Base-by-base conservation (phyloP, 371 early-diverging fungal genomes). In the Mucor racemosus region DNA sequence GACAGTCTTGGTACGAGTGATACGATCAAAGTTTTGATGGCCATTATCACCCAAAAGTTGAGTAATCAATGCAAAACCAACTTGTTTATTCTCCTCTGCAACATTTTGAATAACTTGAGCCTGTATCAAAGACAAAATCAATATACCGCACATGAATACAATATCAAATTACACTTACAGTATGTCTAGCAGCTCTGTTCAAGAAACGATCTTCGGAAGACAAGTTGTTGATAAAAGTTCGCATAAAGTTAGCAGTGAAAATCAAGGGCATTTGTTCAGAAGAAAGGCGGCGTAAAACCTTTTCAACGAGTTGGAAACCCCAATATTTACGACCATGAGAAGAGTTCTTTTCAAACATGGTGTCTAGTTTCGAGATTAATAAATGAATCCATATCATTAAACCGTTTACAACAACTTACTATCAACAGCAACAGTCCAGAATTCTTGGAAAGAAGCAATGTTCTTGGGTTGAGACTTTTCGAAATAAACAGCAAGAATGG, bases 281-380 rank as follows among this genome's bases (percentile, higher is more conserved):
- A 26, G 81, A 75, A 54, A 94, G 78, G 34, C 79, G 79, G 19
- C 88, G 87, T 67, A 95, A 76, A 5, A 89, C 82, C 60, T 84
- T 84, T 65, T 90, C 88, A 44, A 96, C 88, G 26, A 95, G 74
- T 64, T 90, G 88, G 80, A 95, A 93, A 19, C 95, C 97, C 87
- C 96, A 89, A 81, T 82, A 94, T 71, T 92, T 93, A 69, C 94
- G 90, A 71, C 94, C 93, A 78, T 94, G 91, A 40, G 91, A 87
- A 10, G 95, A 77, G 42, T 83, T 84, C 13, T 75, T 65, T 58
- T 85, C 84, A 70, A 96, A 95, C 64, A 95, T 69, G 21, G 90
- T 72, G 41, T 88, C 90, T 91, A 76, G 19, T 8, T 5, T 19
- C 26, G 17, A 13, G 9, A n/a, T 53, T n/a, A 55, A 33, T 26